Base-by-base conservation (phyloP, 164 flowering plant species). In the Vitis cinerea region DNA sequence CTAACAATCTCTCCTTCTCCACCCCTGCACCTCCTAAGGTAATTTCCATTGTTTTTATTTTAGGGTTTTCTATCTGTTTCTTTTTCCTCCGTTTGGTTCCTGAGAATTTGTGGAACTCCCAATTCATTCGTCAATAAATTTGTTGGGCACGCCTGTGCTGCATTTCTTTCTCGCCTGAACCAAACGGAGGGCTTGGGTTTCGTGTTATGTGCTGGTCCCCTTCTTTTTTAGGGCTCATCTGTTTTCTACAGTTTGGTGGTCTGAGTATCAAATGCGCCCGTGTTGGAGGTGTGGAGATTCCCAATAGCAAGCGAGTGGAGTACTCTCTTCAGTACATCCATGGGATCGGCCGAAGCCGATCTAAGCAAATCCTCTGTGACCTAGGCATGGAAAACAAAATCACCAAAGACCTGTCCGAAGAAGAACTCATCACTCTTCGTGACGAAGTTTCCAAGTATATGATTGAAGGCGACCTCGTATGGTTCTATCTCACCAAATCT, bases 261-360 rank as follows among this genome's bases (percentile, higher is more conserved):
- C 68, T 93, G 63, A 87, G 74, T 71, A 88, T 93, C 64, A 77
- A 68, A 73, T 89, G 91, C 61, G 98, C 83, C 29, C 97, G 98
- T 83, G 97, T 96, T 62, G 98, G 98, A 62, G 97, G 97, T 0
- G 99, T 96, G 60, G 99, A 96, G 80, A 84, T 93, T 23, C 99
- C 99, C 1, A 91, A 89, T 82, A 87, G 83, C 85, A 96, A 96
- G 85, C 72, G 98, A 37, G 72, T 96, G 2, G 89, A 93, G 73
- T 88, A 44, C 81, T 91, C 99, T 17, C 92, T 93, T 67, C 98
- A 85, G 81, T 92, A 96, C 82, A 83, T 96, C 23, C 95, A 93
- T 64, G 98, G 99, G 8, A 82, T 96, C 53, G 99, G 99, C 7
- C 89, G 99, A 9, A 78, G 85, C 15, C 69, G 74, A 27, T 82